Evolutionary conservation across 345 rosid genomes (phyloP).

Genomic region (Gossypium australe): DNA sequence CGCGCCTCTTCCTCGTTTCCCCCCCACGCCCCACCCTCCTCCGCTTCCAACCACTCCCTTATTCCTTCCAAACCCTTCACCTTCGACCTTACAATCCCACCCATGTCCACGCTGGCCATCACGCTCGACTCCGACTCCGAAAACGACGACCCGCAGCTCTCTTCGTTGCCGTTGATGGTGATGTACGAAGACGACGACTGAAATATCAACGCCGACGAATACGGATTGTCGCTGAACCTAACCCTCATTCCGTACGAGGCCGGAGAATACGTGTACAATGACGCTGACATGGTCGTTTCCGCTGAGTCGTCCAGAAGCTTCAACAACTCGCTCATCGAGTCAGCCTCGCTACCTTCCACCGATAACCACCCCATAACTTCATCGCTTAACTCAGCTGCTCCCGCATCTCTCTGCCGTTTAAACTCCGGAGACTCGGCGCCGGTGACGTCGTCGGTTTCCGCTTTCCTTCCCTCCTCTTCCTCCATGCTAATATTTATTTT

Average conservation of each 20-base stretch:
- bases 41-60: conserved; percentile 1
- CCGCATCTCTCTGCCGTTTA: background rate
- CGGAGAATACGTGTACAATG: background rate
- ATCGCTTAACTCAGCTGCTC: background rate
- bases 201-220: conserved; percentile 39
- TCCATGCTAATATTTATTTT: background rate
- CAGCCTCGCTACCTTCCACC: background rate
- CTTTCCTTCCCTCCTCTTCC: background rate
- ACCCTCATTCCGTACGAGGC: conserved; percentile 29
- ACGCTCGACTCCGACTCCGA: conserved; percentile 58
- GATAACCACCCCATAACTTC: background rate
- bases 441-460: background rate
- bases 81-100: conserved; percentile 22
- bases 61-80: background rate
- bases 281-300: background rate
- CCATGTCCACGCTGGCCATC: conserved; percentile 71
- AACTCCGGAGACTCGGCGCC: background rate
- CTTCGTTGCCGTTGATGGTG: conserved; percentile 85
- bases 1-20: conserved; percentile 20
- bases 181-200: conserved; percentile 57
- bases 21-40: conserved; percentile 30
- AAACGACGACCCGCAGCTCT: conserved; percentile 81
- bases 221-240: conserved; percentile 65
- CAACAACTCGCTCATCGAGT: conserved; percentile 1
- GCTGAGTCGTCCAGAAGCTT: conserved; percentile 41